Base-by-base conservation (phyloP, 2,329 filamentous ascomycete genomes). In the Mycocentrospora acerina region DNA sequence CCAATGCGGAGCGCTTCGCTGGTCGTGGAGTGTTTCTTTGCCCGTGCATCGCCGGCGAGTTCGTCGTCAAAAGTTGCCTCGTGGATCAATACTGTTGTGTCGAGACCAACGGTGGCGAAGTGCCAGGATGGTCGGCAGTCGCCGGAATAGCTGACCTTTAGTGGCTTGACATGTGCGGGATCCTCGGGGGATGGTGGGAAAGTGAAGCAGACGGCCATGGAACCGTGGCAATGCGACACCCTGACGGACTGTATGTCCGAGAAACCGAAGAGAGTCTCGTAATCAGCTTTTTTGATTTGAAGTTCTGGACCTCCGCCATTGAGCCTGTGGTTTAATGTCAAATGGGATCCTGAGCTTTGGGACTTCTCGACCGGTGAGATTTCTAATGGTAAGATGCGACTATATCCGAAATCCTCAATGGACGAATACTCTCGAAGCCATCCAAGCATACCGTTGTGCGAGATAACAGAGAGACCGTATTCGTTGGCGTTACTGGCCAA, bases 21-120 rank as follows among this genome's bases (percentile, higher is more conserved):
- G 46, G 90, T 88, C 7, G 93, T 98, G 26, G 80, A 88, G 72
- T 98, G 93, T 60, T 86, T 90, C 79, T 98, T 98, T 35, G 85
- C 87, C 18, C 78, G 62, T 4, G 93, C 93, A 57, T 96, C 90
- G 12, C 77, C 80, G 26, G 68, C 57, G 54, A 95, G 79, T 56
- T 93, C 88, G 61, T 95, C 88, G 53, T 93, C 88, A 61, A 98
- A 97, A 0, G 93, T 98, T 46, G 90, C 90, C 75, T 98, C 93
- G 71, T 98, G 93, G 39, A 98, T 81, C 4, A 96, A 80, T 6
- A 98, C 77, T 11, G 91, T 95, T 2, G 86, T 83, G 46, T 82
- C 83, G 30, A 72, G 71, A 30, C 88, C 94, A 34, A 91, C 85
- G 10, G 67, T 53, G 0, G 82, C 80, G 60, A 98, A 96, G 0